phyloP scores from a whole-genome alignment of 352 stramenopile species.

The Phytophthora europaea region DNA sequence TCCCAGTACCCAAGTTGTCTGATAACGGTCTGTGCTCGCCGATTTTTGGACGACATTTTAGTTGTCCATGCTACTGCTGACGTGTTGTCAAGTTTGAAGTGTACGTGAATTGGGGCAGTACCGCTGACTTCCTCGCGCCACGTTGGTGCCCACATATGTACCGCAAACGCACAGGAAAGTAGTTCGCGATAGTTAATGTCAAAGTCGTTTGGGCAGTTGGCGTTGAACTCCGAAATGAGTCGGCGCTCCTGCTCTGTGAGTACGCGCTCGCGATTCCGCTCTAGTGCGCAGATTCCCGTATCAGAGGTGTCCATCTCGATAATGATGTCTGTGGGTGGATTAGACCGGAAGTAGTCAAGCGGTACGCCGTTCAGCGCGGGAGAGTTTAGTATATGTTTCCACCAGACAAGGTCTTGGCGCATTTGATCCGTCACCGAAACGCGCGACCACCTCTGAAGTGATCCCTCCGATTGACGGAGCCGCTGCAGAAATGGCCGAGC shows the following conservation, averaged over 20 bases:
- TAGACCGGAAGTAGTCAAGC: too few species aligned
- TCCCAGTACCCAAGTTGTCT: background rate
- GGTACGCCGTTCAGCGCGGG: too few species aligned
- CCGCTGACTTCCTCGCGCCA: background rate
- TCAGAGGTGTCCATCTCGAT: background rate
- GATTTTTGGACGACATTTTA: background rate
- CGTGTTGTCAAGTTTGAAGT: background rate
- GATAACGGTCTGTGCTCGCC: background rate
- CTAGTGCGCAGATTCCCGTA: background rate
- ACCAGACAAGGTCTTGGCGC: too few species aligned
- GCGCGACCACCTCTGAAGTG: too few species aligned
- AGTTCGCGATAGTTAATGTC: background rate
- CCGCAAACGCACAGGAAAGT: background rate
- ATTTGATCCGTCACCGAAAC: too few species aligned
- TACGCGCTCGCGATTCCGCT: background rate
- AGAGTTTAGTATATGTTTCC: too few species aligned
- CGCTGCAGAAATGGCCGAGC: background rate
- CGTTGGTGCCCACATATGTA: background rate
- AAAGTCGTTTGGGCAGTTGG: background rate
- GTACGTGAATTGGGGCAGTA: background rate
- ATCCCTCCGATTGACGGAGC: background rate
- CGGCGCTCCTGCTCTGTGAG: background rate
- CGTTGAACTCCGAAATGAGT: background rate
- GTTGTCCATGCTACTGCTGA: too few species aligned
- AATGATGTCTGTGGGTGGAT: too few species aligned